Evolutionary conservation across 2,329 filamentous ascomycete genomes (phyloP), one percentile per base, ranked within the genome.

Genomic region (Karstenula rhodostoma): DNA sequence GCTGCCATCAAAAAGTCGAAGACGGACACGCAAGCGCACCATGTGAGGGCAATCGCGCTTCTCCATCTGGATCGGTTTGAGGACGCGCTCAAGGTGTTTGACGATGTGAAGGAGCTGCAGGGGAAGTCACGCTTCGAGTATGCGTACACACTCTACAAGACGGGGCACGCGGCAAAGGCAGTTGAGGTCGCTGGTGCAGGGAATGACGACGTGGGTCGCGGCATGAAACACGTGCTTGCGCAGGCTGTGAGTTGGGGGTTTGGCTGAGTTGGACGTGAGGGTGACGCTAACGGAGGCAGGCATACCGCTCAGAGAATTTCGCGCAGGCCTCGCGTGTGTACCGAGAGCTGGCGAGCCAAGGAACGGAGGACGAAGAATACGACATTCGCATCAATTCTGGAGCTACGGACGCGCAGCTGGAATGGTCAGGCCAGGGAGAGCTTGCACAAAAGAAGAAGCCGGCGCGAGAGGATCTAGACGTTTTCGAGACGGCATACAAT

Each of bases 401-500:
- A 6, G 92, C 92, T 1, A 84, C 87, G 4, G 84, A 89, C 69
- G 90, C 91, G 17, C 92, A 95, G 78, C 79, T 91, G 13, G 84
- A 89, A 64, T 94, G 90, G 90, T 80, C 85, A 52, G 87, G 87
- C 4, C 80, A 81, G 51, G 84, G 83, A 19, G 78, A 84, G 59
- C 72, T 82, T 37, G 82, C 82, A 40, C 78, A 80, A 60, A 84
- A 83, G 66, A 85, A 86, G 75, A 86, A 86, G 71, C 81, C 85
- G 9, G 79, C 79, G 7, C 80, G 84, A 60, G 87, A 89, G 61
- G 87, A 91, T 68, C 78, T 90, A 27, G 90, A 93, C 63, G 86
- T 89, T 1, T 95, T 95, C 68, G 92, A 95, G 80, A 89, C 90
- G 27, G 89, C 90, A 12, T 96, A 92, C 79, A 96, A 96, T 76